A percentile compares a stretch with the other conserved stretches of the same genome.
These are phyloP conservation scores for Chlorokybus atmophyticus DNA, from an alignment of 139 green algal species.

Conservation along the genomic window DNA sequence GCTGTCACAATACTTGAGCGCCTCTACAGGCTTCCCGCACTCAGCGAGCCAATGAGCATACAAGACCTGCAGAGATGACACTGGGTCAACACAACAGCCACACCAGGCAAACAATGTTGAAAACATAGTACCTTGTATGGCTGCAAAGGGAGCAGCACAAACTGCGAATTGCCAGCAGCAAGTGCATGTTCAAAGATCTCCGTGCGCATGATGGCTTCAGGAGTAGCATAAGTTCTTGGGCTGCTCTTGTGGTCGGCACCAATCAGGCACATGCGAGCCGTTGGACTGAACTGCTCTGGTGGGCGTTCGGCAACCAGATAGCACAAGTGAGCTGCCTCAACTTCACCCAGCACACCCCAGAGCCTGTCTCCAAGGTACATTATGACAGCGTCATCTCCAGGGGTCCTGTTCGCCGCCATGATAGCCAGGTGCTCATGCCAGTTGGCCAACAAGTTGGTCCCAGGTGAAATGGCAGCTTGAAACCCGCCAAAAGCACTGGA, in stretches of 20 bases:
- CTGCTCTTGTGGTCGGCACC: constrained; percentile 34
- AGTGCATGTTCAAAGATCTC: constrained; percentile 59
- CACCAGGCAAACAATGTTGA: no score
- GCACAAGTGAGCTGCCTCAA: constrained; percentile 51
- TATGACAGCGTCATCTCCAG: constrained; percentile 41
- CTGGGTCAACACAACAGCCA: no score
- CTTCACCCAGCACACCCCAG: constrained; percentile 24
- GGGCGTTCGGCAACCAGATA: constrained; percentile 46
- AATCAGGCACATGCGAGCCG: constrained; percentile 38
- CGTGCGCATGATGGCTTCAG: constrained; percentile 37
- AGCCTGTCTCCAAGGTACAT: constrained; percentile 48
- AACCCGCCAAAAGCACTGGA: background rate
- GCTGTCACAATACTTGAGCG: constrained; percentile 9
- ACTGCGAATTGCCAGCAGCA: constrained; percentile 31
- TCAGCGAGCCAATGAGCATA: constrained; percentile 30
- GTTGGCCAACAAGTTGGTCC: constrained; percentile 30
- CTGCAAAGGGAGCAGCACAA: constrained; percentile 30
- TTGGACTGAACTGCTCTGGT: constrained; percentile 20
- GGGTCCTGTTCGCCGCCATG: constrained; percentile 39
- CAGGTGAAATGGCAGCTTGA: no score
- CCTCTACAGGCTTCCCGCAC: constrained; percentile 7
- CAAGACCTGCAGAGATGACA: no score
- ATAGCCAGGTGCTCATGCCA: constrained; percentile 64
- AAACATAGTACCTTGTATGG: constrained; percentile 63
- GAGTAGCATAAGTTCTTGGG: constrained; percentile 28